Evolutionary conservation across 306 rosid species (phyloP).

Genomic region (Lagenaria siceraria): DNA sequence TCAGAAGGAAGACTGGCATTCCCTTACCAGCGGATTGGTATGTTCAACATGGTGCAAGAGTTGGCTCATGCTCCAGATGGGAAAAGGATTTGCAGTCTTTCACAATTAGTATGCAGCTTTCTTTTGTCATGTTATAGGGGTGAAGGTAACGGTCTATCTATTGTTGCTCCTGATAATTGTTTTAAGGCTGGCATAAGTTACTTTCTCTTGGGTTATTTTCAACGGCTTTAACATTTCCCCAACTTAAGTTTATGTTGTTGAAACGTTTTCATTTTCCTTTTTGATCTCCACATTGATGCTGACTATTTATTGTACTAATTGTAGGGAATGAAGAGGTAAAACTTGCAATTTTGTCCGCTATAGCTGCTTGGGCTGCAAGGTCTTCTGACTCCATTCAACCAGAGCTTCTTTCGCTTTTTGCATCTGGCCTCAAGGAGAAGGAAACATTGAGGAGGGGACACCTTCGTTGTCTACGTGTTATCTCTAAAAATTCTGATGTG

Average conservation of each 20-base stretch:
- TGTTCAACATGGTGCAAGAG: slow-evolving; percentile 72
- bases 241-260: background rate
- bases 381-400: slow-evolving; percentile 52
- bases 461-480: slow-evolving; percentile 49
- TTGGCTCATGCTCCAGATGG: slow-evolving; percentile 75
- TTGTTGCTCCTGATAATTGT: background rate
- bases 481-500: slow-evolving; percentile 59
- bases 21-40: slow-evolving; percentile 89
- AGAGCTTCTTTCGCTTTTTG: slow-evolving; percentile 47
- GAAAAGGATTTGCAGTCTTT: slow-evolving; percentile 41
- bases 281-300: slow-evolving; percentile 6
- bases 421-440: slow-evolving; percentile 93
- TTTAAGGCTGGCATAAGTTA: background rate
- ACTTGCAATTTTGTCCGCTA: slow-evolving; percentile 49
- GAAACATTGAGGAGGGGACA: slow-evolving; percentile 78
- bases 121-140: slow-evolving; percentile 72
- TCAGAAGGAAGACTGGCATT: slow-evolving; percentile 93
- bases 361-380: slow-evolving; percentile 72
- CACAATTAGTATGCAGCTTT: slow-evolving; percentile 52
- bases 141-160: slow-evolving; percentile 36
- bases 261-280: background rate
- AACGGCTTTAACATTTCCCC: background rate
- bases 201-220: background rate
- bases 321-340: slow-evolving; percentile 95
- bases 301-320: slow-evolving; percentile 15